Evolutionary conservation across 2,329 filamentous ascomycete species (phyloP).

Genomic region (Fusarium piperis): DNA sequence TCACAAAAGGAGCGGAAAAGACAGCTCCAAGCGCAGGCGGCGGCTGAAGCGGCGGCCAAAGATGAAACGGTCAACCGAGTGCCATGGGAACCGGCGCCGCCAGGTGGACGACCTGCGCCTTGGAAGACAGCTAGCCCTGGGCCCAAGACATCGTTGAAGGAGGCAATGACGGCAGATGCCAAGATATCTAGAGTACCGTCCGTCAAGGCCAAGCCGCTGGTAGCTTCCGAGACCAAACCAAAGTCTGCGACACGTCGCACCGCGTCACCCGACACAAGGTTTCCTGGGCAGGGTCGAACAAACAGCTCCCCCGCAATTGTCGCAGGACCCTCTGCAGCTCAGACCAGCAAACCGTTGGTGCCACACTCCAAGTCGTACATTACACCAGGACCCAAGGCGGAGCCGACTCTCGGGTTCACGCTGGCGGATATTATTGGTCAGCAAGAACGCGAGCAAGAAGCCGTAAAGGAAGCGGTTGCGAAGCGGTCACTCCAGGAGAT

Average conservation of each 20-base stretch:
- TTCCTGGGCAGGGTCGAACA: conserved; percentile 64
- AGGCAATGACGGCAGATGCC: conserved; percentile 53
- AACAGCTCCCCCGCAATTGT: conserved; percentile 45
- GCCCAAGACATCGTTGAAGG: conserved; percentile 61
- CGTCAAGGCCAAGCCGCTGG: conserved; percentile 53
- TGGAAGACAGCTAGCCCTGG: conserved; percentile 71
- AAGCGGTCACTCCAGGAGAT: conserved; percentile 94
- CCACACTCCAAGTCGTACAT: conserved; percentile 72
- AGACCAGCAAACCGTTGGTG: conserved; percentile 55
- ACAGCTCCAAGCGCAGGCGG: conserved; percentile 74
- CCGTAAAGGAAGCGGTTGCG: conserved; percentile 82
- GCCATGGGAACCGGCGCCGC: conserved; percentile 56
- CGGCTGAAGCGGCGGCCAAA: conserved; percentile 53
- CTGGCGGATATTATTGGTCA: conserved; percentile 90
- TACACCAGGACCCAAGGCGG: conserved; percentile 65
- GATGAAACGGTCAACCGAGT: conserved; percentile 45
- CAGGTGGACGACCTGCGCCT: conserved; percentile 59
- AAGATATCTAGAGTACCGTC: conserved; percentile 41
- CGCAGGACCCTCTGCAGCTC: conserved; percentile 41
- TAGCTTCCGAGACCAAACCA: conserved; percentile 53
- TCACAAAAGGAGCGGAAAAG: conserved; percentile 95
- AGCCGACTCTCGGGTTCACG: conserved; percentile 74
- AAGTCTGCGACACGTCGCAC: conserved; percentile 57
- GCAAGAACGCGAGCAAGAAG: conserved; percentile 85
- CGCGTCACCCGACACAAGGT: conserved; percentile 70